Conservation (phyloP, 2,329 filamentous ascomycete genomes). For the Dothideomycetes sp. region DNA sequence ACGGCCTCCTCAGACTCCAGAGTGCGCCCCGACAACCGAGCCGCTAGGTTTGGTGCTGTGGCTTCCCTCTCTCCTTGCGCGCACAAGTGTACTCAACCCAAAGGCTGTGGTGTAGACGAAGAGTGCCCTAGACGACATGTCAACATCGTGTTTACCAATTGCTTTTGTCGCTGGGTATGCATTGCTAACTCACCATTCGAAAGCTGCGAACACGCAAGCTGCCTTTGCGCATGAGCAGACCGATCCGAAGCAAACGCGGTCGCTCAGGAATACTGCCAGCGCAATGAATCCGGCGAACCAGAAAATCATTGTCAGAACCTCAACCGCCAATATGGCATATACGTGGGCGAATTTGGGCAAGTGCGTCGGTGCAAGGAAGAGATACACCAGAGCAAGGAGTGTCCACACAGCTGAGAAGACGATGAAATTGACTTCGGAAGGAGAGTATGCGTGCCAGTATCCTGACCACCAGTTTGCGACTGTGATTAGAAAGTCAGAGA, state of each 20-base stretch:
- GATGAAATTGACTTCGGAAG: slow-evolving; percentile 60
- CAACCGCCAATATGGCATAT: slow-evolving; percentile 54
- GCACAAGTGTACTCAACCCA: too few species aligned
- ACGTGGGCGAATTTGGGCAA: slow-evolving; percentile 44
- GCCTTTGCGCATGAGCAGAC: slow-evolving; percentile 53
- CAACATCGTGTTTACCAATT: too few species aligned
- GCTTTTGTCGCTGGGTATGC: too few species aligned
- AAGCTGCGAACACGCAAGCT: slow-evolving; percentile 54
- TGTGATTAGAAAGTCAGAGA: too few species aligned
- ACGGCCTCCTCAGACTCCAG: too few species aligned
- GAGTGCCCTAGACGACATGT: too few species aligned
- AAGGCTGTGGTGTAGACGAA: too few species aligned
- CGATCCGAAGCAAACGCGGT: slow-evolving; percentile 42
- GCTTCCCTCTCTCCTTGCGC: too few species aligned
- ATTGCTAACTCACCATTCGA: slow-evolving; percentile 47
- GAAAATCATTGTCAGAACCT: slow-evolving; percentile 68
- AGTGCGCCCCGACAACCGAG: too few species aligned
- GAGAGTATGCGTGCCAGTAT: slow-evolving; percentile 41
- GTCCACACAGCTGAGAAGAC: slow-evolving; percentile 74
- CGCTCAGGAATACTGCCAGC: slow-evolving; percentile 53
- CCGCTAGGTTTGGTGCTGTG: too few species aligned
- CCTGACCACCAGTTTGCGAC: slow-evolving; percentile 44
- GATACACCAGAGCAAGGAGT: slow-evolving; percentile 56
- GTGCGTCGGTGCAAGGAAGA: slow-evolving; percentile 50
- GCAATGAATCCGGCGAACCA: slow-evolving; percentile 85